Conservation (phyloP, 371 early-diverging fungal genomes). For the Mortierella sp. region DNA sequence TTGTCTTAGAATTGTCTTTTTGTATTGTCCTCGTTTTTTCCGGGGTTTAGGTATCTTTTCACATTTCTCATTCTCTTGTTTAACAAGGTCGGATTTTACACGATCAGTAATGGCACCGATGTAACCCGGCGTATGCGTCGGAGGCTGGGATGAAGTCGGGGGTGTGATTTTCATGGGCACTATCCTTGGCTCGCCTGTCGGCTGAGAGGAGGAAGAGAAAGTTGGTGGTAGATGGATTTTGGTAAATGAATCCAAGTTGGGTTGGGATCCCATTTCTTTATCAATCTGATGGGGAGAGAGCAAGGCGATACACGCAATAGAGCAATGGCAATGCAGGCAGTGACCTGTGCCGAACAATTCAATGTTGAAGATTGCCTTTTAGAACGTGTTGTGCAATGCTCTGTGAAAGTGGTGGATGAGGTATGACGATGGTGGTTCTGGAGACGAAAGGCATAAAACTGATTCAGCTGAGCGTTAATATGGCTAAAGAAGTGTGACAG, state of each 20-base stretch:
- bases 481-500: background rate
- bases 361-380: background rate
- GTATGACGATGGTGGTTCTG: background rate
- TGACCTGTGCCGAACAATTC: background rate
- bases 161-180: conserved; percentile 11
- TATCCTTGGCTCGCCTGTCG: conserved; percentile 4
- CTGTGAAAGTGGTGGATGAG: background rate
- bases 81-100: conserved; percentile 7
- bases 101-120: conserved; percentile 7
- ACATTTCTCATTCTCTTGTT: conserved; percentile 16
- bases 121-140: conserved; percentile 10
- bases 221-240: conserved; percentile 36
- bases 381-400: background rate
- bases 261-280: conserved; percentile 27
- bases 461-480: background rate
- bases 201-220: conserved; percentile 10
- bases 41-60: conserved; percentile 18
- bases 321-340: background rate
- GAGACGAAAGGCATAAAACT: background rate
- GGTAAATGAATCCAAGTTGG: conserved; percentile 23
- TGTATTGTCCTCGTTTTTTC: conserved; percentile 52
- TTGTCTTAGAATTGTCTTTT: conserved; percentile 51
- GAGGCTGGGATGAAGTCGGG: conserved; percentile 3
- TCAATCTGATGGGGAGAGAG: background rate
- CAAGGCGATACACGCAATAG: background rate